Conservation (phyloP, 306 rosid genomes). For the Fragaria iinumae region DNA sequence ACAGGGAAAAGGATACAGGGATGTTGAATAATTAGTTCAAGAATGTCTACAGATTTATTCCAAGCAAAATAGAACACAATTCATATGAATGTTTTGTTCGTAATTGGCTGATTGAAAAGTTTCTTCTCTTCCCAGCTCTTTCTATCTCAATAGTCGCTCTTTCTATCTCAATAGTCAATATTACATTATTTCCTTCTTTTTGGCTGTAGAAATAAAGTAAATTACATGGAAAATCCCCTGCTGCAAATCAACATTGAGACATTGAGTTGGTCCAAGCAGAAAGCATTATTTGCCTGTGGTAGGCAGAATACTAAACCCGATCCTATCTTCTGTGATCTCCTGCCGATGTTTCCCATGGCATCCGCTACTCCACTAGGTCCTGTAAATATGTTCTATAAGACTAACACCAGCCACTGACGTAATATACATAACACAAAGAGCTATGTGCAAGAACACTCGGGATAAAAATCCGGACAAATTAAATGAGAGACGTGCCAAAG, state of each 20-base stretch:
- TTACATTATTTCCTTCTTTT: background rate
- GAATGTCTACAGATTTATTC: conserved; percentile 3
- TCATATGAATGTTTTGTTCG: background rate
- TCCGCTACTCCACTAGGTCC: background rate
- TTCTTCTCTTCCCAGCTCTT: background rate
- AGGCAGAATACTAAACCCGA: background rate
- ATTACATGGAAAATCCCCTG: background rate
- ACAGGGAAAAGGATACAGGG: conserved; percentile 7
- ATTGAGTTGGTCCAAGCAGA: background rate
- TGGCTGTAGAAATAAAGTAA: background rate
- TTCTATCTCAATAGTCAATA: background rate
- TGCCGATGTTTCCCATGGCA: background rate
- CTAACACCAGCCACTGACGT: too few species aligned
- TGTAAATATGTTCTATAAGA: too few species aligned
- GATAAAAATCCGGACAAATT: background rate
- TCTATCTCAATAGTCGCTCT: background rate
- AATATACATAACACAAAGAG: too few species aligned
- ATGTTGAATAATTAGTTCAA: conserved; percentile 8
- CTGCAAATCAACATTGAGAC: background rate
- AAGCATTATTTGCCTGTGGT: background rate
- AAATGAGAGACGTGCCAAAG: background rate
- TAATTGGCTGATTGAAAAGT: background rate
- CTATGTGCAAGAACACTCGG: too few species aligned
- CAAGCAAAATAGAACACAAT: conserved; percentile 11
- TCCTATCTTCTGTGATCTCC: background rate